Evolutionary conservation across 108 stramenopile genomes (phyloP).

Genomic region (Cylindrotheca closterium): DNA sequence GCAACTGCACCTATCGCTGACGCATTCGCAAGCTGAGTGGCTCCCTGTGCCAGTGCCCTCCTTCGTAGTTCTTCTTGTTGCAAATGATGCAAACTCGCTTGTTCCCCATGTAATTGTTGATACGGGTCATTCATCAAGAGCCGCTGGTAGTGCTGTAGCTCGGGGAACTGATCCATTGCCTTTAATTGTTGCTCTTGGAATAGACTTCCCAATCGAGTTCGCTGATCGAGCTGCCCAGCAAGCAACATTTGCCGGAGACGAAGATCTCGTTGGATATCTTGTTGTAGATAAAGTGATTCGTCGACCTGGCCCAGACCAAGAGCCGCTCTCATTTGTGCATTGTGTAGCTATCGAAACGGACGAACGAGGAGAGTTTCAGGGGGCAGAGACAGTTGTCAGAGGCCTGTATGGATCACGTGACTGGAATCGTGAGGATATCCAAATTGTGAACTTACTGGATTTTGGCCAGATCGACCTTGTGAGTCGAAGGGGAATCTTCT

Average conservation of each 20-base stretch:
- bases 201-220: slow-evolving; percentile 22
- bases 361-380: background rate
- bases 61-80: slow-evolving; percentile 29
- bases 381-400: too few species aligned
- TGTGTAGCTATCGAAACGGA: slow-evolving; percentile 2
- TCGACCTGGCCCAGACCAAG: slow-evolving; percentile 39
- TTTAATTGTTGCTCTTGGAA: slow-evolving; percentile 30
- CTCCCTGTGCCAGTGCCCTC: slow-evolving; percentile 12
- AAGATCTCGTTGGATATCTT: slow-evolving; percentile 44
- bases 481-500: slow-evolving; percentile 44
- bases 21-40: background rate
- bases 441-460: slow-evolving; percentile 13
- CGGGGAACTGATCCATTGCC: slow-evolving; percentile 35
- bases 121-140: slow-evolving; percentile 32
- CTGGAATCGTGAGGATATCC: too few species aligned
- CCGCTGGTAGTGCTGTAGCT: slow-evolving; percentile 37
- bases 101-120: slow-evolving; percentile 12
- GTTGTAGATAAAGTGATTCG: slow-evolving; percentile 34
- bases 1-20: background rate
- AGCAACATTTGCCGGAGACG: slow-evolving; percentile 43
- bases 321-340: slow-evolving; percentile 46
- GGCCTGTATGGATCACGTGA: too few species aligned
- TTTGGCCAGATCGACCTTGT: slow-evolving; percentile 17
- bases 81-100: slow-evolving; percentile 10
- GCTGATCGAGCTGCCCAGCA: slow-evolving; percentile 54